A percentile compares a stretch with the other conserved stretches of the same genome.
These are phyloP conservation scores for Aureobasidium subglaciale DNA, from an alignment of 2,329 filamentous ascomycete genomes.

Conservation along the genomic window DNA sequence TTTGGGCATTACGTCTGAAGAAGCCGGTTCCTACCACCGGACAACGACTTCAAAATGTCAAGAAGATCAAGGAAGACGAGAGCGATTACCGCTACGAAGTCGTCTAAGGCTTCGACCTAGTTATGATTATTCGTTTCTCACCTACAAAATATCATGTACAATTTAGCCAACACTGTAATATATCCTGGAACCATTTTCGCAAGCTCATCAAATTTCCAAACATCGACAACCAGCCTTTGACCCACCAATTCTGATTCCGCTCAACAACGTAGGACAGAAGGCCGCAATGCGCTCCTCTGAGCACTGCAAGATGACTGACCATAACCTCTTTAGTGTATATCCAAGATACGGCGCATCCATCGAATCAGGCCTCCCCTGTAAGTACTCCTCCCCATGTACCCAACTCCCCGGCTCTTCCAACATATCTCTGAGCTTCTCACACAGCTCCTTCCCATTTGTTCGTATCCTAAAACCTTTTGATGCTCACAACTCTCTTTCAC, in stretches of 20 bases:
- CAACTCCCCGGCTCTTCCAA: not conserved
- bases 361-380: not conserved
- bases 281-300: not conserved
- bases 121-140: not conserved
- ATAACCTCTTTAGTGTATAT: not conserved
- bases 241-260: not conserved
- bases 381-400: not conserved
- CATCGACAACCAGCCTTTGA: not conserved
- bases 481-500: too few species aligned
- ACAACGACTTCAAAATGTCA: slow-evolving; percentile 29
- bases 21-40: slow-evolving; percentile 51
- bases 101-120: not conserved
- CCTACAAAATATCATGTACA: not conserved
- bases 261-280: not conserved
- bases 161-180: not conserved
- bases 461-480: too few species aligned
- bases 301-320: not conserved
- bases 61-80: not conserved
- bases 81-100: slow-evolving; percentile 4
- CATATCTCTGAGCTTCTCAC: not conserved
- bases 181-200: not conserved
- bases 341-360: not conserved
- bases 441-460: not conserved
- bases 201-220: not conserved
- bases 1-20: slow-evolving; percentile 42